Conservation (phyloP, 805 yeast species). For the Yamadazyma phyllophila region DNA sequence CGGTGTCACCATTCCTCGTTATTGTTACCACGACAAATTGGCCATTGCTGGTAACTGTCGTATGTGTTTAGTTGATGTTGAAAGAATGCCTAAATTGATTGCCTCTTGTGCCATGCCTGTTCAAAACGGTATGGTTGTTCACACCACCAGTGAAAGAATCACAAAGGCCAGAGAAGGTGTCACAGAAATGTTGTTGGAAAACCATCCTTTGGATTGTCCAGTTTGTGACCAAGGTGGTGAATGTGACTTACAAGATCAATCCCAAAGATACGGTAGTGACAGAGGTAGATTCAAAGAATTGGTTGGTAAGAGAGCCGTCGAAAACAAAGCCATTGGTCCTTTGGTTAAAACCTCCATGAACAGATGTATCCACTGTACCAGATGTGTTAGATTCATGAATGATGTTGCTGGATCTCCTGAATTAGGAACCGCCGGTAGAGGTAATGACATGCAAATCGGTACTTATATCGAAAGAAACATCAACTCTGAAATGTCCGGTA, state of each 20-base stretch:
- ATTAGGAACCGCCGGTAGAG: conserved; percentile 85
- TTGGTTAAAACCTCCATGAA: conserved; percentile 88
- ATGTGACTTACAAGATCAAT: conserved; percentile 88
- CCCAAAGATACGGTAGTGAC: conserved; percentile 78
- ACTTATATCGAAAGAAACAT: conserved; percentile 83
- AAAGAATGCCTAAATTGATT: conserved; percentile 83
- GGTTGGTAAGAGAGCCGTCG: conserved; percentile 84
- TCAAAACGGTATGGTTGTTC: conserved; percentile 84
- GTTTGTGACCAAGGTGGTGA: conserved; percentile 95
- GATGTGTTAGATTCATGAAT: conserved; percentile 86
- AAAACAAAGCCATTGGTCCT: conserved; percentile 88
- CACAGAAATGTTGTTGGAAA: conserved; percentile 81
- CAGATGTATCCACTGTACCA: conserved; percentile 88
- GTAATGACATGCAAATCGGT: conserved; percentile 90
- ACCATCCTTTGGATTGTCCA: conserved; percentile 91
- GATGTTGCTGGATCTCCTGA: conserved; percentile 94
- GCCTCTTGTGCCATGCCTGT: conserved; percentile 93
- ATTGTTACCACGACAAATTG: conserved; percentile 88
- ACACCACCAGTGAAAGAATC: conserved; percentile 74
- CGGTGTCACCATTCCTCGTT: conserved; percentile 83
- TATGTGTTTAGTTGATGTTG: conserved; percentile 89
- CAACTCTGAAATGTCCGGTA: conserved; percentile 82
- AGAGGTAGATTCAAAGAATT: conserved; percentile 83
- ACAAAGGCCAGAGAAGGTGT: conserved; percentile 86
- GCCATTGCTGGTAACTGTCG: conserved; percentile 92